Evolutionary conservation across 1,284 basidiomycete genomes (phyloP), one percentile per base, ranked within the genome.

Genomic region (Anthracocystis panici-leucophaei): DNA sequence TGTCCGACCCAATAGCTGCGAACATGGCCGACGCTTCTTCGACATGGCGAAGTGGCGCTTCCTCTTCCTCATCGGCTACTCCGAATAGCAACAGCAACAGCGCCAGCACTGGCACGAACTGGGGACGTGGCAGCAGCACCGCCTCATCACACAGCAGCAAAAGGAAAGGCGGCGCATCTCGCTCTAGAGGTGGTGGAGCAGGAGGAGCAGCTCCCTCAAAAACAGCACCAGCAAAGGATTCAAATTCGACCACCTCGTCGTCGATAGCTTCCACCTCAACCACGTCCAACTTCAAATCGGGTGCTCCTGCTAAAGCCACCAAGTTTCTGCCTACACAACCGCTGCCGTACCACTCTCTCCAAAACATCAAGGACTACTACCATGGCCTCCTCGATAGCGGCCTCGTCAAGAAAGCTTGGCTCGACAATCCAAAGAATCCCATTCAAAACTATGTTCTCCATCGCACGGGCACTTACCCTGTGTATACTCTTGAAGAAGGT

Each of bases 341-440:
- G 0, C 59, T 61, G 2, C 76, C 76, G 6, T 72, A 75, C 55
- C 56, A 76, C 29, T 66, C 68, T 10, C 41, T 65, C 14, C 65
- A 72, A 21, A 66, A 68, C 59, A 49, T 78, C 70, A 71, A 67
- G 33, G 76, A 78, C 44, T 67, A 71, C 64, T 78, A 75, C 45
- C 64, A 72, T 21, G 66, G 61, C 46, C 57, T 75, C 21, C 48
- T 78, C 53, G 61, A 74, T 21, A 71, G 66, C 55, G 76, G 73
- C 38, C 69, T 72, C 54, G 59, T 78, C 33, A 75, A 78, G 25
- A 70, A 68, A n/a, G 51, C 64, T 11, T 75, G 72, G 72, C 57
- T 82, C 49, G 80, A 82, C 18, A 79, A 83, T 21, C 78, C 81
- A 7, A 82, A 82, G 48, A 82, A 76, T 27, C 69, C 81, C 18